Evolutionary conservation across 805 yeast genomes (phyloP).

Genomic region (Saccharomyces mikatae): DNA sequence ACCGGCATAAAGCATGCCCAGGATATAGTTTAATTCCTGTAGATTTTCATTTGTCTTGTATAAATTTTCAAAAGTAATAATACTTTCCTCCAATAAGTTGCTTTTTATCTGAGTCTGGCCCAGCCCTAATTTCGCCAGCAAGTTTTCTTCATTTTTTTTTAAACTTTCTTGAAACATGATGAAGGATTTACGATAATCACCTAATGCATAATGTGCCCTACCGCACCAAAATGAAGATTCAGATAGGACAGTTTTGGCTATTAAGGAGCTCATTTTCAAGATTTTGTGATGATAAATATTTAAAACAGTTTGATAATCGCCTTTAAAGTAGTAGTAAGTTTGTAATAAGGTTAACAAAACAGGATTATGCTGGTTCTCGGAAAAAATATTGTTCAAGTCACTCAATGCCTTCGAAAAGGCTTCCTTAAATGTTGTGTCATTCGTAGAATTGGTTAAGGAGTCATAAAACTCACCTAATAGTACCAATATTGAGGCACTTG

Average conservation of each 20-base stretch:
- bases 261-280: constrained; percentile 30
- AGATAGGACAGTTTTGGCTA: constrained; percentile 36
- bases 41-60: constrained; percentile 58
- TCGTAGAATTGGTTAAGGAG: constrained; percentile 41
- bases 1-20: constrained; percentile 67
- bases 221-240: constrained; percentile 83
- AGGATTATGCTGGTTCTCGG: constrained; percentile 43
- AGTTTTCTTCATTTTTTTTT: constrained; percentile 53
- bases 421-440: constrained; percentile 48
- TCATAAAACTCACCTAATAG: constrained; percentile 62
- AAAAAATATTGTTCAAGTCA: constrained; percentile 32
- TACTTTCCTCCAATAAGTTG: constrained; percentile 72
- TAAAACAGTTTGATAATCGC: constrained; percentile 49
- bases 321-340: constrained; percentile 62
- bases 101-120: constrained; percentile 79
- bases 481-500: constrained; percentile 56
- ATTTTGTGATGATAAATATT: constrained; percentile 47
- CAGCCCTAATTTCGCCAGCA: constrained; percentile 69
- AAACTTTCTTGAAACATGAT: constrained; percentile 64
- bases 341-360: constrained; percentile 60
- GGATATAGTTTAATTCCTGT: constrained; percentile 63
- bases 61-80: constrained; percentile 71
- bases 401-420: constrained; percentile 54
- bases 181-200: constrained; percentile 64
- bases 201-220: constrained; percentile 54